Evolutionary conservation across 202 grass and related monocot species (phyloP), one percentile per base, ranked within the genome.

Genomic region (Setaria viridis): DNA sequence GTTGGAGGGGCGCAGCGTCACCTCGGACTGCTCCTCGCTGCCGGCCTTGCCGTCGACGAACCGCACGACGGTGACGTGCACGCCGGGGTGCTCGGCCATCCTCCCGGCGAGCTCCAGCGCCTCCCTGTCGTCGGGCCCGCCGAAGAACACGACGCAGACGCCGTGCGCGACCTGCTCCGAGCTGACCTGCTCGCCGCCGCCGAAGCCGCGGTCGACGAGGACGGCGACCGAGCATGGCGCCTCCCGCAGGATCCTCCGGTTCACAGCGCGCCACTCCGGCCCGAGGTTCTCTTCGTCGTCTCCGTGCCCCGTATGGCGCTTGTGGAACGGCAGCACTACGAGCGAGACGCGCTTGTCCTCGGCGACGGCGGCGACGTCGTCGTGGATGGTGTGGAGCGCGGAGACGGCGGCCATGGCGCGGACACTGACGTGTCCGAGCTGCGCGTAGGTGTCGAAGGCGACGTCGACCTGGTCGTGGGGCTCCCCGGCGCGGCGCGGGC

Each of bases 61-160:
- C 13, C 81, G 79, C 46, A 97, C 57, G 20, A 86, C 88, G 17
- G 86, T 91, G 80, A 97, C 64, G 42, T 85, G 20, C 2, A 97
- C 88, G 34, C 83, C 90, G 1, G 92, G 92, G 67, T 94, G 91
- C 67, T 91, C 92, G 4, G 92, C 91, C 95, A 93, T 98, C 82
- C 87, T 85, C 4, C 88, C 75, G 8, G 86, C 86, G 34, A 97
- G 84, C 78, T 94, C 94, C 0, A 97, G 88, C 0, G 92, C 90
- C 85, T 97, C 94, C 35, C 94, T 58, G 13, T 94, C 94, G 49
- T 97, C 94, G 0, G 94, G 90, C 56, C 94, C 94, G 25, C 94
- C 92, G 20, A 94, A 97, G 80, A 97, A 97, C 3, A 97, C 67
- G 32, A 94, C 94, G 72, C 94, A 97, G 32, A 97, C 86, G 50